A percentile compares a stretch with the other conserved stretches of the same genome.
Evolutionary conservation across 2,329 filamentous ascomycete genomes (phyloP).

Genomic region (Arthroderma uncinatum): DNA sequence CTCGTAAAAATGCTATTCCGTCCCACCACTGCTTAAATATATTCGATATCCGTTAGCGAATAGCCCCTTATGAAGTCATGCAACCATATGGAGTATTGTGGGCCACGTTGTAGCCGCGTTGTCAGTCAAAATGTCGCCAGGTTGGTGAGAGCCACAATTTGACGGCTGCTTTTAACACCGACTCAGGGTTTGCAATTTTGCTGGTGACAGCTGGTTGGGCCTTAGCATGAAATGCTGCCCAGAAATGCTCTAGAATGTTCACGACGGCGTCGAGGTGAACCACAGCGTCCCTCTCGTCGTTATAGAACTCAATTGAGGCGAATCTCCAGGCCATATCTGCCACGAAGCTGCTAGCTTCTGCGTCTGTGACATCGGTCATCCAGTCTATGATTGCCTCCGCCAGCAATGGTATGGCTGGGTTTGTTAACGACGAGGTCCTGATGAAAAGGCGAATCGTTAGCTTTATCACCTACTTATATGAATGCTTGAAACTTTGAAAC

Average conservation of each 20-base stretch:
- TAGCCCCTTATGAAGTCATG: too few species aligned
- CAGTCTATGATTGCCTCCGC: slow-evolving; percentile 15
- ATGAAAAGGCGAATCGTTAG: not conserved
- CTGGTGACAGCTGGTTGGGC: not conserved
- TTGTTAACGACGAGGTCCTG: slow-evolving; percentile 14
- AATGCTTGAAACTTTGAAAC: not conserved
- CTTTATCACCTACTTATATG: not conserved
- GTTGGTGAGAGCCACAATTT: not conserved
- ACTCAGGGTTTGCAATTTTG: not conserved
- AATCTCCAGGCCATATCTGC: slow-evolving; percentile 16
- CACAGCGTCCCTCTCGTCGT: slow-evolving; percentile 11
- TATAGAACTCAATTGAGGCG: slow-evolving; percentile 10
- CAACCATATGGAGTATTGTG: too few species aligned
- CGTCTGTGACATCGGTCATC: slow-evolving; percentile 16
- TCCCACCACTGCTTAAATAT: not conserved
- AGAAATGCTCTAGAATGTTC: slow-evolving; percentile 12
- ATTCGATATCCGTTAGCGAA: not conserved
- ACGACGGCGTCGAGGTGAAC: slow-evolving; percentile 9
- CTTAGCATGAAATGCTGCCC: slow-evolving; percentile 11
- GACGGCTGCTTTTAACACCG: not conserved
- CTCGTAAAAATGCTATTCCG: not conserved
- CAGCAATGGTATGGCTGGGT: slow-evolving; percentile 11
- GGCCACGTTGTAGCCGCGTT: too few species aligned
- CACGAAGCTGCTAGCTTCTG: slow-evolving; percentile 12
- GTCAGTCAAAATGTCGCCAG: too few species aligned